These are phyloP conservation scores for Tetracentron sinense DNA, from an alignment of 164 flowering plant genomes.

Conservation along the genomic window DNA sequence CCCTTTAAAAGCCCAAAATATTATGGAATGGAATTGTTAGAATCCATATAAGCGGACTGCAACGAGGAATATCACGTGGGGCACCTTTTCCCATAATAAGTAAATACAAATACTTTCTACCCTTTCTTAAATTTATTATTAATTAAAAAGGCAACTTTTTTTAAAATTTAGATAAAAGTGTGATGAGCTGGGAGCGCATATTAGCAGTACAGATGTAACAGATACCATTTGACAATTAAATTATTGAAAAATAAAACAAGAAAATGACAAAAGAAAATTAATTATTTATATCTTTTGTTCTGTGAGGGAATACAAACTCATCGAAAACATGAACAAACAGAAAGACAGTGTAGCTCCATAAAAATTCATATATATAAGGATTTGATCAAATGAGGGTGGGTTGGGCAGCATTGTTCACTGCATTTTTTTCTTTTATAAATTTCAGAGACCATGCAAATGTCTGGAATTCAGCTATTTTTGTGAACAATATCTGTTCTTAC, in stretches of 20 bases:
- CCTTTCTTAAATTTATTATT: background rate
- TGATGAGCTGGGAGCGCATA: conserved; percentile 30
- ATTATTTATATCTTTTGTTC: conserved; percentile 9
- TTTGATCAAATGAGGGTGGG: no score
- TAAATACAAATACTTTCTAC: background rate
- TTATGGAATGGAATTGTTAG: no score
- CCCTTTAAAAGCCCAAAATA: no score
- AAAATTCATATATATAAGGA: no score
- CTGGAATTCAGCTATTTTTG: no score
- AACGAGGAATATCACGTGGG: conserved; percentile 10
- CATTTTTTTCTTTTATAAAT: no score
- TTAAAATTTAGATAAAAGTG: conserved; percentile 1
- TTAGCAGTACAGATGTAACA: conserved; percentile 25
- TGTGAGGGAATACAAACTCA: conserved; percentile 20
- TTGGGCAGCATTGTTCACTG: no score
- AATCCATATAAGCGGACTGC: no score
- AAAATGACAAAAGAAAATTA: conserved; percentile 47
- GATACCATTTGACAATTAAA: conserved; percentile 27
- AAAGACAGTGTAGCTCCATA: background rate
- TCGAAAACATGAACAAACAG: conserved; percentile 25
- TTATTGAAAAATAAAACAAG: conserved; percentile 41
- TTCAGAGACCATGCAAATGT: no score
- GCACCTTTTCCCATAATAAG: background rate
- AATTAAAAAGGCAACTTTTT: conserved; percentile 3
- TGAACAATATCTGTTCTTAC: no score